Percentiles rank a stretch among this genome's conserved stretches.
Conservation (phyloP, 2,329 filamentous ascomycete genomes). For the Arthroderma sp. region DNA sequence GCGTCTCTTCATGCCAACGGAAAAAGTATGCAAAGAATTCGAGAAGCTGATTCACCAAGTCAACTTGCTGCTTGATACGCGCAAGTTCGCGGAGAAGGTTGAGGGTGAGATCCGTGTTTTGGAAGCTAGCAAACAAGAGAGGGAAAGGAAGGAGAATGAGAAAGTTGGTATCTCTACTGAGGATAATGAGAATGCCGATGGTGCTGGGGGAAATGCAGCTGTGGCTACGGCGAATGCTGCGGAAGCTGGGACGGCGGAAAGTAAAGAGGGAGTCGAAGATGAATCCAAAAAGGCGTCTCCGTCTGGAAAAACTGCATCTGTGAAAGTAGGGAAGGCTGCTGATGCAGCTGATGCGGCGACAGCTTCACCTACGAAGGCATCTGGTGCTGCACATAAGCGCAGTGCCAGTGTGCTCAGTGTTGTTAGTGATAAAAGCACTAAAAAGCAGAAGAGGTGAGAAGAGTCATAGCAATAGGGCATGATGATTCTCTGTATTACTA, state of each 20-base stretch:
- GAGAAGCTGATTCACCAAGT: constrained; percentile 38
- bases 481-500: neutral
- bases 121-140: constrained; percentile 31
- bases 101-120: constrained; percentile 38
- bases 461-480: constrained; percentile 12
- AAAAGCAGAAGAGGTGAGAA: constrained; percentile 35
- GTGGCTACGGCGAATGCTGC: constrained; percentile 9
- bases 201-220: neutral
- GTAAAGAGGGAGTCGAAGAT: neutral
- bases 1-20: constrained; percentile 39
- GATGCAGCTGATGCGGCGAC: neutral
- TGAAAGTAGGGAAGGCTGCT: constrained; percentile 9
- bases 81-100: constrained; percentile 38
- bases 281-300: neutral
- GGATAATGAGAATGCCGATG: constrained; percentile 24
- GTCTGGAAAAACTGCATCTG: neutral
- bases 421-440: constrained; percentile 49
- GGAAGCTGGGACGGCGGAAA: neutral
- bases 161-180: constrained; percentile 14
- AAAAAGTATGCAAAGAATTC: constrained; percentile 39
- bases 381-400: constrained; percentile 49
- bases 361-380: constrained; percentile 9
- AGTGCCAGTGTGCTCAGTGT: constrained; percentile 71
- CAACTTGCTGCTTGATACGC: constrained; percentile 36
- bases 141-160: constrained; percentile 27